Evolutionary conservation across 176 grass and related monocot species (phyloP).

Genomic region (Triticum monococcum): DNA sequence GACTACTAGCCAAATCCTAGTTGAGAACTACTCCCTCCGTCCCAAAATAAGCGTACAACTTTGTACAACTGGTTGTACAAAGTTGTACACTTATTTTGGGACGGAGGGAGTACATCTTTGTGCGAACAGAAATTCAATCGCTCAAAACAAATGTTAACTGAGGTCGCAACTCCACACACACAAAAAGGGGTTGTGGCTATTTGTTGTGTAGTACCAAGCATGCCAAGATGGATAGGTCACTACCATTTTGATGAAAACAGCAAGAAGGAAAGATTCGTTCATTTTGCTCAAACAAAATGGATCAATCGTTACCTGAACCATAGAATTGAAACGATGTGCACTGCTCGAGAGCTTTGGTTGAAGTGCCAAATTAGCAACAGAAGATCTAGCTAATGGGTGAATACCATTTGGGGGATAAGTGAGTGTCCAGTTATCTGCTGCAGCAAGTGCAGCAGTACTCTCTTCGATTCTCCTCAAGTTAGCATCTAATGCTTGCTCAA

Average conservation of each 20-base stretch:
- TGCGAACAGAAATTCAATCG: neutral
- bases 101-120: neutral
- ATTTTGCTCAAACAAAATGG: slow-evolving; percentile 7
- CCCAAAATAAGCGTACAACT: too few relatives aligned
- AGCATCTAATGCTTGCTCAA: slow-evolving; percentile 91
- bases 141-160: neutral
- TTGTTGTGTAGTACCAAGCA: neutral
- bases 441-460: slow-evolving; percentile 81
- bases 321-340: slow-evolving; percentile 75
- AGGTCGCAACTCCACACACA: too few relatives aligned
- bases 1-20: neutral
- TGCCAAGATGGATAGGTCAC: neutral
- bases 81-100: too few relatives aligned
- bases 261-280: slow-evolving; percentile 3
- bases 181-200: neutral
- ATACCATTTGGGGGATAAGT: slow-evolving; percentile 58
- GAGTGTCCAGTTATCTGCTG: slow-evolving; percentile 89
- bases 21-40: neutral
- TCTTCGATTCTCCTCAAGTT: slow-evolving; percentile 95
- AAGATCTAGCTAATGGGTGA: slow-evolving; percentile 52
- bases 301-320: slow-evolving; percentile 81
- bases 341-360: slow-evolving; percentile 92
- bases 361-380: slow-evolving; percentile 50
- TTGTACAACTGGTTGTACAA: too few relatives aligned
- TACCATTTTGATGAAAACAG: slow-evolving; percentile 2